phyloP scores from a whole-genome alignment of 768 basidiomycete genomes.

The Phanerochaete carnosa region DNA sequence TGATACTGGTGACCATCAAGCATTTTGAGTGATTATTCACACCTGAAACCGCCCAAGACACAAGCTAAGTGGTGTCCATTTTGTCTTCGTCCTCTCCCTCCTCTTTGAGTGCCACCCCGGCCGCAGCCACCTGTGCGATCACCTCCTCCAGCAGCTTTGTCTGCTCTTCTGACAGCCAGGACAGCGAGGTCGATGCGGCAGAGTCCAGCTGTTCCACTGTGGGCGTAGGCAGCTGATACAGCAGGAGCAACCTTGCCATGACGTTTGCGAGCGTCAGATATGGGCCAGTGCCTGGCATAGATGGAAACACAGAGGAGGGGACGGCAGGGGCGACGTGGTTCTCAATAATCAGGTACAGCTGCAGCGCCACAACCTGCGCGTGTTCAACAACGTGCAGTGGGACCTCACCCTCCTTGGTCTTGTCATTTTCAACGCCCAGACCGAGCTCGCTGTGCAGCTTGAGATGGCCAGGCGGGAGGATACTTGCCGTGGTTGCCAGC shows the following conservation, averaged over 20 bases:
- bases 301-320: slow-evolving; percentile 1
- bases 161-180: slow-evolving; percentile 74
- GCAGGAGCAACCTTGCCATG: slow-evolving; percentile 9
- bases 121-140: slow-evolving; percentile 70
- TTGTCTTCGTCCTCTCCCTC: slow-evolving; percentile 51
- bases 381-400: slow-evolving; percentile 10
- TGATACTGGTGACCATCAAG: no score
- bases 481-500: slow-evolving; percentile 6
- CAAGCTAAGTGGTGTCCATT: no score
- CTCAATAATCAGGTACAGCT: slow-evolving; percentile 12
- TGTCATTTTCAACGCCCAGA: neutral
- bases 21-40: no score
- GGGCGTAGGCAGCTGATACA: slow-evolving; percentile 3
- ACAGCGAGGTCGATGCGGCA: slow-evolving; percentile 39
- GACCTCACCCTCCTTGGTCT: slow-evolving; percentile 14
- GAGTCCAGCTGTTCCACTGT: neutral
- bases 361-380: slow-evolving; percentile 7
- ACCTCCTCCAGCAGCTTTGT: slow-evolving; percentile 66
- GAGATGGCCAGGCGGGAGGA: neutral
- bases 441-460: neutral
- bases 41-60: no score
- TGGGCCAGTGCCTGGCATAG: neutral
- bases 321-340: slow-evolving; percentile 12
- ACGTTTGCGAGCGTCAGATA: slow-evolving; percentile 12
- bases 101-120: slow-evolving; percentile 72